Evolutionary conservation across 495 filamentous ascomycete genomes (phyloP), one percentile per base, ranked within the genome.

Genomic region (Aspergillus homomorphus): DNA sequence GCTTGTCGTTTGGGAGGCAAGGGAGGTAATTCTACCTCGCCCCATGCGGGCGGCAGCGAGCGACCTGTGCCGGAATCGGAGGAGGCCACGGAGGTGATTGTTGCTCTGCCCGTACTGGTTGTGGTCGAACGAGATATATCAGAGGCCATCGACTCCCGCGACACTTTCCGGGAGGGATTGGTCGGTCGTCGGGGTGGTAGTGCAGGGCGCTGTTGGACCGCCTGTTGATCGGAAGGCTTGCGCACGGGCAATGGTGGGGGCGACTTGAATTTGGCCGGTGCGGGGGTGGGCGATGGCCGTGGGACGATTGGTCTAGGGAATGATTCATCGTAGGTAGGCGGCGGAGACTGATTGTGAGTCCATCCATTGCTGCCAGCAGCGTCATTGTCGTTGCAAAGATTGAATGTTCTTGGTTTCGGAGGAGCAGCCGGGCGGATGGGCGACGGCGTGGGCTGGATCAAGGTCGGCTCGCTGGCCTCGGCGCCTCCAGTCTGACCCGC

Each of bases 211-310:
- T 61, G 59, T 53, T 74, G 75, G n/a, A 38, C 33, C n/a, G n/a
- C n/a, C 33, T 38, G 33, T 12, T 38, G 33, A 38, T 66, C 63
- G 52, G 67, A 77, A 58, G 56, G 66, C 66, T 71, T 77, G 57
- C 82, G 75, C 23, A 77, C 73, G 22, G 82, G 82, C 52, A 84
- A 69, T 16, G 74, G 82, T 24, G 84, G 84, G 51, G 84, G 74
- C 20, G 68, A 49, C 51, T 70, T 73, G 21, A 50, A 67, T 77
- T 70, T 70, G 66, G 48, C 71, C 69, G 49, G 65, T 61, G 55
- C 56, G 26, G 68, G 54, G 15, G 57, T 54, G 20, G 67, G 51
- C 52, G 65, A 60, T 38, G 69, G 61, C 14, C 51, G 68, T 30
- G 62, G 51, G 15, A n/a, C n/a, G n/a, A 48, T 57, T 7, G 58